Conservation (phyloP, 78 protist species). For the Planoprotostelium fungivorum region DNA sequence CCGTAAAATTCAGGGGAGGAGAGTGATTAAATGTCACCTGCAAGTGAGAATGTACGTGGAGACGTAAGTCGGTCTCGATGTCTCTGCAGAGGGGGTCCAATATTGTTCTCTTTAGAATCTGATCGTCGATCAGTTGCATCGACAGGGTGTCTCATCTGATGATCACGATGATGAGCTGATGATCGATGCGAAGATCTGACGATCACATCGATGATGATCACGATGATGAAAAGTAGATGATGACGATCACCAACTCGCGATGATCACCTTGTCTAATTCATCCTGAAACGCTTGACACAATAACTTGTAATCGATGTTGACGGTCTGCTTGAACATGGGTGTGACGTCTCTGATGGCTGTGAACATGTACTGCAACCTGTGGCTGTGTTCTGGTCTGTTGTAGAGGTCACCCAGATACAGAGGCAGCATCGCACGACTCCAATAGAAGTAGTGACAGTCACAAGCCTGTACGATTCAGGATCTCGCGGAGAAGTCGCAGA, state of each 20-base stretch:
- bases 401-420: constrained; percentile 55
- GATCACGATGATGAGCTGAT: too few species aligned
- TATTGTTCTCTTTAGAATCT: constrained; percentile 46
- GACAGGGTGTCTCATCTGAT: too few species aligned
- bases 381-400: constrained; percentile 49
- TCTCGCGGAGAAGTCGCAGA: neutral
- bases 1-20: too few species aligned
- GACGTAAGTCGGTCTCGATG: constrained; percentile 84
- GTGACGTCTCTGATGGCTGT: constrained; percentile 61
- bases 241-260: too few species aligned
- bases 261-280: constrained; percentile 20
- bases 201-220: too few species aligned
- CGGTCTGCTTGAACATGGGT: neutral
- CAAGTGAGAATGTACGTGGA: constrained; percentile 68
- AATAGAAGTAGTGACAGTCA: constrained; percentile 76
- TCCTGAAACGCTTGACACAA: neutral
- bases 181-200: too few species aligned
- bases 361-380: constrained; percentile 52
- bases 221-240: too few species aligned
- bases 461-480: constrained; percentile 20
- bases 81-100: constrained; percentile 77
- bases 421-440: constrained; percentile 71
- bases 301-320: constrained; percentile 6
- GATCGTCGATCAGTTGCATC: constrained; percentile 22
- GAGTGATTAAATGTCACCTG: too few species aligned